Base-by-base conservation (phyloP, 306 rosid species). In the Vachellia pachyceras region DNA sequence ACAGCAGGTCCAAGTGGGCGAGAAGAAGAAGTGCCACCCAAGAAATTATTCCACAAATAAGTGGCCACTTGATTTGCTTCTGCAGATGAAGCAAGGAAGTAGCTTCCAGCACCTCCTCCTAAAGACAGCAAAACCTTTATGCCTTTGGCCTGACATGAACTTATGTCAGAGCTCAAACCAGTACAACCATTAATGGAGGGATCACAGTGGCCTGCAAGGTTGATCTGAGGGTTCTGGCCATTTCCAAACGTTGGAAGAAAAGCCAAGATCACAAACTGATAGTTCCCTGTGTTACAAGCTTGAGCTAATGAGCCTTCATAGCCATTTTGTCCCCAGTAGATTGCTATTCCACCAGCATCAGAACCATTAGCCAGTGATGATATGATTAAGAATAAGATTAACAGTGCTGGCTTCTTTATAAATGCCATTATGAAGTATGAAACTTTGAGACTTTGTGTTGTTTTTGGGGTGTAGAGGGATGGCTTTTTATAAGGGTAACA, bases 1-100 rank as follows among this genome's bases (percentile, higher is more conserved):
- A 86, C 84, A 1, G 88, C 87, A 0, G 80, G 76, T 1, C 91
- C 90, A 1, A 89, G 82, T 0, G 92, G 92, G 35, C 90, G 80
- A 0, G 88, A 84, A 1, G 80, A 18, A 18, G 90, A 88, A 5
- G 12, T 7, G 1, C 88, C 88, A 11, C 92, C 92, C 17, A 89
- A 69, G 63, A 82, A 87, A 60, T 84, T 87, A 69, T 82, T 85
- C 85, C 83, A 85, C 17, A 85, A 85, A 54, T 85, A 85, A 46
- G 78, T 73, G 0, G 88, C 83, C 4, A 85, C 88, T 42, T 75
- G 29, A 15, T 33, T 63, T 8, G 87, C 88, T 23, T 88, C 86
- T 13, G 50, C 67, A 17, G 80, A 6, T 1, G 89, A 84, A 60
- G 71, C 35, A 23, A 89, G 78, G 1, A 22, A 55, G 80, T 89